Evolutionary conservation across 352 stramenopile genomes (phyloP), one percentile per base, ranked within the genome.

Genomic region (Peronospora destructor): DNA sequence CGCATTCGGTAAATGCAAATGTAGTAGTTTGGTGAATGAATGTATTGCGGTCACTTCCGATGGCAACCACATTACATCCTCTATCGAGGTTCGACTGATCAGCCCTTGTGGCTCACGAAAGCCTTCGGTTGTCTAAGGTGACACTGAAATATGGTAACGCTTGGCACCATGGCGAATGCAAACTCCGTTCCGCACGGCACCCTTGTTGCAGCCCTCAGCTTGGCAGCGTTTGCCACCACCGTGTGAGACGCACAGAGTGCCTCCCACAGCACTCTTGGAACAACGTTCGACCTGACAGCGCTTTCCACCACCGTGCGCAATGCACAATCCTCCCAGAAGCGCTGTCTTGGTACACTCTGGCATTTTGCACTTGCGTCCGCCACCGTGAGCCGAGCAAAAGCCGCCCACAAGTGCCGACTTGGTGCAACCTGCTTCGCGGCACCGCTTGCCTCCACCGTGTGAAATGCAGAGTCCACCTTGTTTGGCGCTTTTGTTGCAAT

Each of bases 401-500:
- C 84, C 81, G 13, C 81, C 84, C 12, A 87, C 74, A 10, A 92
- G 72, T 12, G 81, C 81, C 25, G 78, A 90, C 65, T 90, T 92
- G 49, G 71, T 87, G 52, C 82, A 93, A 1, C 68, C 73, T 0
- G 47, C 66, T 51, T 85, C 73, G 46, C 68, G 84, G 66, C 77
- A 91, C 36, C 78, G 78, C 63, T 87, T 87, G 51, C 78, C 78
- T n/a, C 81, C 81, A 12, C 81, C 81, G 41, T 92, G 81, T 19
- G 76, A 87, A 50, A 92, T 87, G 43, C 83, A 90, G 14, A 88
- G 66, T 0, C 81, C 83, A 29, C 81, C 80, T 48, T 90, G 73
- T 54, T 94, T 89, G 52, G 83, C 84, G 39, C 68, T 85, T 64
- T 95, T 95, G 54, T 73, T 71, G 65, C 84, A 95, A 41, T 84